A percentile compares a stretch with the other conserved stretches of the same genome.
Evolutionary conservation across 257 asterid species (phyloP).

Genomic region (Solanum okadae): DNA sequence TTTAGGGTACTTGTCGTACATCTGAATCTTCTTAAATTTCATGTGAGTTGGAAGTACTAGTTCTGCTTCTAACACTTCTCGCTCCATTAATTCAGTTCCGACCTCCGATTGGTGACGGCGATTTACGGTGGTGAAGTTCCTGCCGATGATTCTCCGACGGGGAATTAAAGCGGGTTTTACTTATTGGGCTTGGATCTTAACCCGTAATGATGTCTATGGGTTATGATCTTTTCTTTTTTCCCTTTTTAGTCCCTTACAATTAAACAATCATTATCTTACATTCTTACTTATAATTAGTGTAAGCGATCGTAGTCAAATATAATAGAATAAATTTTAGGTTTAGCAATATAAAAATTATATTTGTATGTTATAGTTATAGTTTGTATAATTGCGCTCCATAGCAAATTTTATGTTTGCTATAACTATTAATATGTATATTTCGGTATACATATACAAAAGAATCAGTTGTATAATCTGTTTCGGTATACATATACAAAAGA

Average conservation of each 20-base stretch:
- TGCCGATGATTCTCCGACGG: not conserved
- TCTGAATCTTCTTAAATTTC: slow-evolving; percentile 81
- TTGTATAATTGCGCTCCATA: no score
- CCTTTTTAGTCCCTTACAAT: not conserved
- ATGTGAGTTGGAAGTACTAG: slow-evolving; percentile 68
- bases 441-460: no score
- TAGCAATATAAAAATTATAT: no score
- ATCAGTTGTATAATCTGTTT: no score
- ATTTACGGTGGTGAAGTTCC: not conserved
- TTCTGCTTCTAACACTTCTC: slow-evolving; percentile 77
- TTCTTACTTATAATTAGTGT: no score
- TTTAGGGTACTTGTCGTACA: slow-evolving; percentile 84
- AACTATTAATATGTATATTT: no score
- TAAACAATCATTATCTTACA: not conserved
- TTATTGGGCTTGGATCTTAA: not conserved
- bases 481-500: no score
- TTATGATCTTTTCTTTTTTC: no score
- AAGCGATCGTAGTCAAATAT: no score
- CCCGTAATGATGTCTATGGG: not conserved
- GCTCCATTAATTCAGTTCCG: not conserved
- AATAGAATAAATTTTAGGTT: no score
- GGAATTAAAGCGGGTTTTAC: not conserved
- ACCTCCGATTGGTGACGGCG: not conserved
- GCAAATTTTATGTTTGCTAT: no score
- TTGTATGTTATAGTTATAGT: no score